A percentile compares a stretch with the other conserved stretches of the same genome.
phyloP scores from a whole-genome alignment of 768 basidiomycete species.

The Mycena epipterygia region DNA sequence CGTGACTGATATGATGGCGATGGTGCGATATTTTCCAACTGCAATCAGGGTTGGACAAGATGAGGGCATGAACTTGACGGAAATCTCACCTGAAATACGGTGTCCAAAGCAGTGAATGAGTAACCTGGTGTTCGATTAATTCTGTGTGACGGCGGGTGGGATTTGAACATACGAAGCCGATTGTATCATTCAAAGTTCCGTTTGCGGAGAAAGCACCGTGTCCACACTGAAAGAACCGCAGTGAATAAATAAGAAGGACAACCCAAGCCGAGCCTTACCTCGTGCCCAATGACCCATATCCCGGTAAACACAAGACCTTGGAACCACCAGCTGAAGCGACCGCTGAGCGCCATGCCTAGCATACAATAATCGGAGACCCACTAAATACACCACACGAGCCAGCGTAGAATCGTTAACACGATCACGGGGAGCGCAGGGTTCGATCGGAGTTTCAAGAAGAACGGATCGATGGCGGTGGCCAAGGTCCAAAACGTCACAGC shows the following conservation, averaged over 20 bases:
- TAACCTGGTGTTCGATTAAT: slow-evolving; percentile 44
- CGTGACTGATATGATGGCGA: slow-evolving; percentile 65
- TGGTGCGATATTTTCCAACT: slow-evolving; percentile 70
- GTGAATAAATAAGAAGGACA: neutral
- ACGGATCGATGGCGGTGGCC: slow-evolving; percentile 60
- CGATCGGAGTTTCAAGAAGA: slow-evolving; percentile 45
- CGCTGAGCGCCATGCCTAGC: neutral
- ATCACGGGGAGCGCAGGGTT: slow-evolving; percentile 47
- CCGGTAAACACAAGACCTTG: slow-evolving; percentile 72
- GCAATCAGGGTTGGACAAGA: too few species aligned
- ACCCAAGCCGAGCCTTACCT: slow-evolving; percentile 46
- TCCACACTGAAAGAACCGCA: slow-evolving; percentile 56
- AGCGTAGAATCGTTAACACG: slow-evolving; percentile 55
- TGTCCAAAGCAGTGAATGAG: slow-evolving; percentile 64
- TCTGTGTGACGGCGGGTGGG: slow-evolving; percentile 16
- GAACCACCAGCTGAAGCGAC: slow-evolving; percentile 67
- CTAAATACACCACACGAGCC: slow-evolving; percentile 63
- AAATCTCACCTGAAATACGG: slow-evolving; percentile 55
- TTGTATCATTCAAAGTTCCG: slow-evolving; percentile 60
- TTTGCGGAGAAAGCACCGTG: slow-evolving; percentile 69
- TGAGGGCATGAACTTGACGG: too few species aligned
- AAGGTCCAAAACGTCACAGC: slow-evolving; percentile 58
- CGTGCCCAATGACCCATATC: slow-evolving; percentile 73
- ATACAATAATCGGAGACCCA: slow-evolving; percentile 41
- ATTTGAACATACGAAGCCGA: slow-evolving; percentile 62